Conservation (phyloP, 2,329 filamentous ascomycete genomes). For the Monosporascus sp. region DNA sequence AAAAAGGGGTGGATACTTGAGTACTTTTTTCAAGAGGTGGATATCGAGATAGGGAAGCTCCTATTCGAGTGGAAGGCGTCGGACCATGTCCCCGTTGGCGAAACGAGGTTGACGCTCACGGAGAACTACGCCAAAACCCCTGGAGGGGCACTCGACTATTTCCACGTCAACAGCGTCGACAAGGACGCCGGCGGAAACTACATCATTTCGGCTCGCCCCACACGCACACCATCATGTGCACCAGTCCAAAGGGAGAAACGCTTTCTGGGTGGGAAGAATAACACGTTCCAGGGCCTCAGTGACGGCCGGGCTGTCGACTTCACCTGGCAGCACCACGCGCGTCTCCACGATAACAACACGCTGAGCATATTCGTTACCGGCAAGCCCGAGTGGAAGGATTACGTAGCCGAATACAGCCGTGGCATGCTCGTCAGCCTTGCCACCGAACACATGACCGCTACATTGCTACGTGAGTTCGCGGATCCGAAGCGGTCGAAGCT, state of each 20-base stretch:
- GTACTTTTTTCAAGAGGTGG: conserved; percentile 38
- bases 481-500: background rate
- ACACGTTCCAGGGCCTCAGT: conserved; percentile 11
- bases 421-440: background rate
- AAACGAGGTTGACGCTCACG: conserved; percentile 1
- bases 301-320: conserved; percentile 8
- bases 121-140: background rate
- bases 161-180: conserved; percentile 14
- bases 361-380: background rate
- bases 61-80: conserved; percentile 42
- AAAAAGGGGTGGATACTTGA: conserved; percentile 34
- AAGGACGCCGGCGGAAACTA: conserved; percentile 14
- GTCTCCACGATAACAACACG: conserved; percentile 9
- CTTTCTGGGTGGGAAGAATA: conserved; percentile 14
- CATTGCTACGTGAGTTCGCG: background rate
- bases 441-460: background rate
- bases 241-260: conserved; percentile 5
- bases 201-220: conserved; percentile 10
- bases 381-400: background rate
- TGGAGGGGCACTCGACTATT: conserved; percentile 25
- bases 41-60: conserved; percentile 35
- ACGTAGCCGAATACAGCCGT: background rate
- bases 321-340: conserved; percentile 15
- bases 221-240: conserved; percentile 6
- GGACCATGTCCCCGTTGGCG: conserved; percentile 31